A percentile compares a stretch with the other conserved stretches of the same genome.
Evolutionary conservation across 805 yeast species (phyloP).

Genomic region (Saccharomycopsis sp.): DNA sequence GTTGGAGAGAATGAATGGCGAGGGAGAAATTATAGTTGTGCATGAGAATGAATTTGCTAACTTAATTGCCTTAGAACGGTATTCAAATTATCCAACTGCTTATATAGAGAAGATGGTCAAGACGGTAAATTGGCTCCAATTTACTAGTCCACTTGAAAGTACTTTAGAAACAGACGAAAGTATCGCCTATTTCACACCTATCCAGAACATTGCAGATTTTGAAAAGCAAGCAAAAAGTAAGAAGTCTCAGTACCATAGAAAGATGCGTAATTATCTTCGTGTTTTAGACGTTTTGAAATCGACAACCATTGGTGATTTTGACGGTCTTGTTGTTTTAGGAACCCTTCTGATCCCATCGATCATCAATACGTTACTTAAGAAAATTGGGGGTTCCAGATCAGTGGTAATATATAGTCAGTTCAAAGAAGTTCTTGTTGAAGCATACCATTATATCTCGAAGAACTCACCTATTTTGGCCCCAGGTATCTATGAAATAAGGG

Average conservation of each 20-base stretch:
- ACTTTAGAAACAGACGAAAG: constrained; percentile 15
- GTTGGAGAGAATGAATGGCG: constrained; percentile 78
- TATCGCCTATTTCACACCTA: constrained; percentile 17
- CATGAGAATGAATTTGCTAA: constrained; percentile 96
- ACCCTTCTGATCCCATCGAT: constrained; percentile 64
- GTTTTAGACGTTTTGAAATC: constrained; percentile 41
- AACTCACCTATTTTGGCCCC: constrained; percentile 75
- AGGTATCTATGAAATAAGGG: constrained; percentile 71
- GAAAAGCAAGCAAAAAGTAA: constrained; percentile 46
- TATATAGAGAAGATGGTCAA: constrained; percentile 50
- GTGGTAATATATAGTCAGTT: constrained; percentile 74
- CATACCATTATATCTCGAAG: constrained; percentile 58
- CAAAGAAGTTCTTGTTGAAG: constrained; percentile 72
- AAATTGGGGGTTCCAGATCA: constrained; percentile 80
- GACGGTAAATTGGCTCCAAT: constrained; percentile 71
- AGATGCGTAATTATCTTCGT: constrained; percentile 36
- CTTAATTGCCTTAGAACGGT: constrained; percentile 52
- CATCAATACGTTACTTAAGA: constrained; percentile 54
- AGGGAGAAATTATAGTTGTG: constrained; percentile 62
- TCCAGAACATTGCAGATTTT: constrained; percentile 39
- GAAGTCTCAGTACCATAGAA: constrained; percentile 60
- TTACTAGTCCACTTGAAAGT: constrained; percentile 62
- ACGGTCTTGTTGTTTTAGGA: constrained; percentile 67
- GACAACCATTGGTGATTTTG: constrained; percentile 52
- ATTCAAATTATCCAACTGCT: constrained; percentile 56